Conservation (phyloP, 1,284 basidiomycete genomes). For the Fomitopsis palustris region DNA sequence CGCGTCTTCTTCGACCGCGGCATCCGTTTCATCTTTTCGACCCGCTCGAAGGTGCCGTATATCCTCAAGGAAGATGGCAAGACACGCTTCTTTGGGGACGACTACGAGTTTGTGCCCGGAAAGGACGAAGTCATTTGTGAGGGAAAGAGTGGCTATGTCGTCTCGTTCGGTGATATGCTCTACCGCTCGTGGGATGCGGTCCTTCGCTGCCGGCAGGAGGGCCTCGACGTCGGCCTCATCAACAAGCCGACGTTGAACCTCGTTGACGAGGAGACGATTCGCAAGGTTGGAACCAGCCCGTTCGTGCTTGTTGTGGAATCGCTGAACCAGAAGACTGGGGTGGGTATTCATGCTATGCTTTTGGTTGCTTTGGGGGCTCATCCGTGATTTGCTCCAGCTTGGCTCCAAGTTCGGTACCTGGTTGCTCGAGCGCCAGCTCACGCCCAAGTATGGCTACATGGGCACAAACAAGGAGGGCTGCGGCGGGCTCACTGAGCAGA, state of each 20-base stretch:
- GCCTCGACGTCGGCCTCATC: constrained; percentile 76
- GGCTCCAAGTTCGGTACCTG: constrained; percentile 81
- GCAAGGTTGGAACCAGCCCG: constrained; percentile 64
- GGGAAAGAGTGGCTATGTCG: constrained; percentile 72
- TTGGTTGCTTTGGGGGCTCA: background rate
- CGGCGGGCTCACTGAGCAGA: constrained; percentile 81
- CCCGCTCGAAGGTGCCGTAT: constrained; percentile 82
- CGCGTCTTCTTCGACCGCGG: constrained; percentile 80
- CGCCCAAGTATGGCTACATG: constrained; percentile 79
- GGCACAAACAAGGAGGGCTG: constrained; percentile 80
- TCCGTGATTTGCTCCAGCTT: constrained; percentile 39
- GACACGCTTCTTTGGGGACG: constrained; percentile 62
- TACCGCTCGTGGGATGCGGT: constrained; percentile 82
- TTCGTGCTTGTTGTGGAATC: constrained; percentile 85
- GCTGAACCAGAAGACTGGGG: constrained; percentile 84
- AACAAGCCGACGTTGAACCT: constrained; percentile 83
- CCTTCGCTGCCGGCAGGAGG: constrained; percentile 62
- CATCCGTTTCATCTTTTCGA: constrained; percentile 81
- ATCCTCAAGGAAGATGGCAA: constrained; percentile 75
- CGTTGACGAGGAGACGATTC: constrained; percentile 74
- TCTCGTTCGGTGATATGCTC: constrained; percentile 79
- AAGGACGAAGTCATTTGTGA: constrained; percentile 76
- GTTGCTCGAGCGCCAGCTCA: constrained; percentile 76
- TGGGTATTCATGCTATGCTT: constrained; percentile 30
- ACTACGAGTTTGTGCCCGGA: constrained; percentile 77